Base-by-base conservation (phyloP, 768 basidiomycete genomes). In the Podaxis sp. region DNA sequence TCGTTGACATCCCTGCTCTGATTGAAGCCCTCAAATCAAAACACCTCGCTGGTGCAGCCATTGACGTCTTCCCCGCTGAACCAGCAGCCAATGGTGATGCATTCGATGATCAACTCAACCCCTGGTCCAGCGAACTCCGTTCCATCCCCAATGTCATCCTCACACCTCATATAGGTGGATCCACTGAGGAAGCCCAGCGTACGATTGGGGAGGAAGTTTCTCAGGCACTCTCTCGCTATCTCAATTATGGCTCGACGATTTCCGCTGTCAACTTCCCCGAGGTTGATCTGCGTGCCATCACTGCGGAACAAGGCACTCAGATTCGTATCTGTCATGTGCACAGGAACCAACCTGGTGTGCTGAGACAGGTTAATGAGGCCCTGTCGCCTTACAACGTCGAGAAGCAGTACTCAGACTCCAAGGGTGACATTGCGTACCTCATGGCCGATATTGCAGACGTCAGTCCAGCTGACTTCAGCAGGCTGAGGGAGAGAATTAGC, bases 191-290 rank as follows among this genome's bases (percentile, higher is more conserved):
- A 74, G 97, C 97, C 4, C 97, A 99, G 76, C 84, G 88, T 58
- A 93, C 96, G 87, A 99, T 99, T 64, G 97, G 97, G 13, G 89
- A 93, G 62, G 97, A 99, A 75, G 97, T 99, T 53, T 86, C 93
- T 4, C 82, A 84, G 37, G 87, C 95, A 2, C 79, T 99, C 48
- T 81, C 84, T 24, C 89, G 95, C 59, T 99, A 98, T 77, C 87
- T 99, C 74, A 90, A 89, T 76, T 94, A 89, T 72, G 97, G 97
- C 56, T 89, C 95, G 26, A 92, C 93, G 2, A 64, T 94, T 60
- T 95, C 95, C 52, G 89, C 95, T 2, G 97, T 99, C 82, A 99
- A 99, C 81, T 98, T 99, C 87, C 96, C 97, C 54, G 96, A 98
- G 78, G 96, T 99, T 69, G 94, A 96, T 78, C 81, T 99, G 44